Evolutionary conservation across 805 yeast species (phyloP).

Genomic region (Candida piceae): DNA sequence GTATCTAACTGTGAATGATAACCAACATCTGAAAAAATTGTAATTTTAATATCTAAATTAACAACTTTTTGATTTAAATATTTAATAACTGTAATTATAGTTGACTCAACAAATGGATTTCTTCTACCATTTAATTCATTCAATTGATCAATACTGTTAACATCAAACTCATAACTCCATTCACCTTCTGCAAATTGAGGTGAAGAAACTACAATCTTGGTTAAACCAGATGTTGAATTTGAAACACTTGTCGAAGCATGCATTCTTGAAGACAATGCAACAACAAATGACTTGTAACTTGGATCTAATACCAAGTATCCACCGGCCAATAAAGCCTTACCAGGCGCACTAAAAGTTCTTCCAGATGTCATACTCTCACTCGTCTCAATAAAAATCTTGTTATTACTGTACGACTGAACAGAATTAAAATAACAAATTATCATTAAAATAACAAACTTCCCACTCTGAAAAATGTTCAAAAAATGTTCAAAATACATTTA

Average conservation of each 20-base stretch:
- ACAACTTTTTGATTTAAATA: constrained; percentile 38
- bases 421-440: not conserved
- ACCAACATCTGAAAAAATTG: constrained; percentile 78
- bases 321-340: constrained; percentile 91
- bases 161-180: constrained; percentile 52
- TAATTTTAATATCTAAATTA: constrained; percentile 39
- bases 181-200: constrained; percentile 71
- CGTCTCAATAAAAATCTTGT: no score
- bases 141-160: constrained; percentile 7
- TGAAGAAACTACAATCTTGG: constrained; percentile 47
- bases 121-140: constrained; percentile 17
- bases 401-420: not conserved
- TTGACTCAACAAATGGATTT: constrained; percentile 75
- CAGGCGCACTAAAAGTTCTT: constrained; percentile 84
- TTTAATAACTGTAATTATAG: constrained; percentile 49
- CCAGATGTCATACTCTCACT: not conserved
- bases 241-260: constrained; percentile 45
- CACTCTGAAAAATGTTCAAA: no score
- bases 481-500: no score
- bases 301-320: constrained; percentile 91
- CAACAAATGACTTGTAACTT: constrained; percentile 65
- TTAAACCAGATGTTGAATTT: constrained; percentile 2
- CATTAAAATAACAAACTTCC: no score
- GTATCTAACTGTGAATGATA: constrained; percentile 75
- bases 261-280: constrained; percentile 88